Conservation (phyloP, 2,329 filamentous ascomycete genomes). For the Colletotrichum sp. region DNA sequence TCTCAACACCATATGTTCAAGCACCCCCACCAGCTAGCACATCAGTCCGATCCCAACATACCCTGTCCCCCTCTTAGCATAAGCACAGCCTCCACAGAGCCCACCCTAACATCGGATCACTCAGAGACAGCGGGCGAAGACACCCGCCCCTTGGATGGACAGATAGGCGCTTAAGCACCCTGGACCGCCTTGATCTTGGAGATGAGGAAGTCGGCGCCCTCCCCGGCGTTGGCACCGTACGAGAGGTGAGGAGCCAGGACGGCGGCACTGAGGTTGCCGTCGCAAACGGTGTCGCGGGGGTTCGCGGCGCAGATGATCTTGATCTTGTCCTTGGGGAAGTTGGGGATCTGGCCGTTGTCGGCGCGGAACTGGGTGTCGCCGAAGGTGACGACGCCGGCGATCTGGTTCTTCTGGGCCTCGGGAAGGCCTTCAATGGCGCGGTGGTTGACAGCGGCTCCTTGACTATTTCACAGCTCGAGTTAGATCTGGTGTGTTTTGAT, state of each 20-base stretch:
- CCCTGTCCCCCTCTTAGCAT: not conserved
- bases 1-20: not conserved
- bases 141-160: not conserved
- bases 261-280: not conserved
- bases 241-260: constrained; percentile 5
- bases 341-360: constrained; percentile 37
- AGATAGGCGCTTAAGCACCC: not conserved
- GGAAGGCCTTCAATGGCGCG: constrained; percentile 26
- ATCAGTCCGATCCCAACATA: not conserved
- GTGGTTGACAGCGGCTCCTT: constrained; percentile 31
- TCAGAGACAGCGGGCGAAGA: not conserved
- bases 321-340: constrained; percentile 38
- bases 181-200: not conserved
- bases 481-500: not conserved
- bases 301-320: constrained; percentile 17
- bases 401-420: constrained; percentile 18
- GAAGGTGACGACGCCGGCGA: constrained; percentile 27
- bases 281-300: constrained; percentile 8
- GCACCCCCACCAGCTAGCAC: not conserved
- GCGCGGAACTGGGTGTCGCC: constrained; percentile 28
- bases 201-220: not conserved
- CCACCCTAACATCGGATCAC: not conserved
- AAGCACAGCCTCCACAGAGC: not conserved
- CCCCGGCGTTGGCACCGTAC: not conserved
- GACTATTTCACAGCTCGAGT: constrained; percentile 25